These are phyloP conservation scores for Botrytis pseudocinerea DNA, from an alignment of 2,329 filamentous ascomycete species.

Conservation along the genomic window DNA sequence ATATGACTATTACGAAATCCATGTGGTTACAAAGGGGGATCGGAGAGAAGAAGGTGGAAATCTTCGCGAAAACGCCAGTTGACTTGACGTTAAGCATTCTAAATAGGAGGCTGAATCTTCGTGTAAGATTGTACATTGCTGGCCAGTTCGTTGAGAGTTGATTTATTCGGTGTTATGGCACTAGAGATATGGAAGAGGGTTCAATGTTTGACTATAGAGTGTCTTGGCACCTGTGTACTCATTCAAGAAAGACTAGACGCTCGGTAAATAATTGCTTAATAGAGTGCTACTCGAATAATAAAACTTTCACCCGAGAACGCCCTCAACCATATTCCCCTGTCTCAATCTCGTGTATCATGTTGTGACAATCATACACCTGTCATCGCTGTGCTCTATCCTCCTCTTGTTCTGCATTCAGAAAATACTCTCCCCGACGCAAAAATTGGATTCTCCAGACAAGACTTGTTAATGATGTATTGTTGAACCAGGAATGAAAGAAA, in stretches of 20 bases:
- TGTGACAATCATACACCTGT: not conserved
- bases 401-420: too few species aligned
- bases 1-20: too few species aligned
- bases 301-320: not conserved
- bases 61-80: too few species aligned
- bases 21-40: too few species aligned
- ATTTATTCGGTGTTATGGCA: not conserved
- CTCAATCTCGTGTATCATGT: not conserved
- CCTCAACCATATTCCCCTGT: rapidly evolving
- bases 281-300: not conserved
- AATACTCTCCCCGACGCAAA: not conserved
- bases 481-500: too few species aligned
- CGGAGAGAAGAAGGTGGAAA: too few species aligned
- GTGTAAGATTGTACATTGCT: not conserved
- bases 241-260: not conserved
- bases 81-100: too few species aligned
- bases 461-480: too few species aligned
- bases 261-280: not conserved
- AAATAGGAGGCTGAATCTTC: not conserved
- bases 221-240: not conserved
- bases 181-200: not conserved
- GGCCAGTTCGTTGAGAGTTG: too few species aligned
- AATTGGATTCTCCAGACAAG: not conserved
- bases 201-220: not conserved
- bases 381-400: not conserved